These are phyloP conservation scores for Xylariaceae sp. DNA, from an alignment of 2,329 filamentous ascomycete genomes.

Conservation along the genomic window DNA sequence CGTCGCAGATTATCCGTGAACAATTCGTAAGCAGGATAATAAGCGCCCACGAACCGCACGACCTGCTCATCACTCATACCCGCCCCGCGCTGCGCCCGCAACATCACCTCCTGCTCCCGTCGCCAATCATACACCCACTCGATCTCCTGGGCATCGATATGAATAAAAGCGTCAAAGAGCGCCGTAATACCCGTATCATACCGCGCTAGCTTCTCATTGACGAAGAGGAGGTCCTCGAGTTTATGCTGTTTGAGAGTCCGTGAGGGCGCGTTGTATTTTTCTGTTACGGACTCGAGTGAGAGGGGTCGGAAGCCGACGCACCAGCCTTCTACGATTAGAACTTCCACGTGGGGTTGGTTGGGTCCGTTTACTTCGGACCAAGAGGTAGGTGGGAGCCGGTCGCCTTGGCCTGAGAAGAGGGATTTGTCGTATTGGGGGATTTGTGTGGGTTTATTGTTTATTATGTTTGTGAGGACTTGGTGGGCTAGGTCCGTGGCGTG, in stretches of 20 bases:
- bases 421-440: constrained; percentile 83
- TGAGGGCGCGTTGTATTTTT: constrained; percentile 47
- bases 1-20: constrained; percentile 55
- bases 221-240: constrained; percentile 45
- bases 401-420: constrained; percentile 67
- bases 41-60: constrained; percentile 62
- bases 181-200: constrained; percentile 46
- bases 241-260: constrained; percentile 45
- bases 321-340: constrained; percentile 87
- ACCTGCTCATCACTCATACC: constrained; percentile 85
- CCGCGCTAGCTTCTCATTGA: constrained; percentile 43
- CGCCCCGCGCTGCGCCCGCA: constrained; percentile 60
- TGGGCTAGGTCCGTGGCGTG: constrained; percentile 67
- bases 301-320: constrained; percentile 76
- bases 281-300: constrained; percentile 43
- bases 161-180: constrained; percentile 50
- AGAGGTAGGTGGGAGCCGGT: constrained; percentile 56
- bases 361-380: constrained; percentile 57
- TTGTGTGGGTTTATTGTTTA: constrained; percentile 46
- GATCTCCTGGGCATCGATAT: constrained; percentile 64
- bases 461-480: constrained; percentile 55
- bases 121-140: constrained; percentile 81
- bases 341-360: constrained; percentile 46
- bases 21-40: constrained; percentile 69
- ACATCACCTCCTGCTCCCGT: constrained; percentile 68